These are phyloP conservation scores for Coniochaeta sp. DNA, from an alignment of 2,329 filamentous ascomycete genomes.

Conservation along the genomic window DNA sequence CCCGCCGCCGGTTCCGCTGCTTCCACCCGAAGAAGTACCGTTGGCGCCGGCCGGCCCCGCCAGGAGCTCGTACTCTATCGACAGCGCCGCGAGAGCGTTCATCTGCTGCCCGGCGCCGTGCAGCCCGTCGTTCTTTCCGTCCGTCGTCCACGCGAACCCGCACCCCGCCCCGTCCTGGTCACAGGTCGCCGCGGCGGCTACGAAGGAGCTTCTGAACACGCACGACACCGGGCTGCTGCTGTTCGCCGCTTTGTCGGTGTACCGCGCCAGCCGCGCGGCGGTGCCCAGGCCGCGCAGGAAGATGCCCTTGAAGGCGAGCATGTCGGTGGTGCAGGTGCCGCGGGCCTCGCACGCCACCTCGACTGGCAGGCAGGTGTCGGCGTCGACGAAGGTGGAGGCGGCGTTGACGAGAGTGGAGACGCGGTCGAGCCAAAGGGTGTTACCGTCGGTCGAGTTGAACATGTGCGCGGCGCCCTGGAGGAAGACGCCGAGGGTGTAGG, in stretches of 20 bases:
- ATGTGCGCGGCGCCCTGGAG: conserved; percentile 49
- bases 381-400: conserved; percentile 39
- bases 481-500: conserved; percentile 46
- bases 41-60: conserved; percentile 17
- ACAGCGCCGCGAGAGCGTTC: conserved; percentile 43
- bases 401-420: conserved; percentile 37
- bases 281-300: conserved; percentile 44
- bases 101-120: conserved; percentile 49
- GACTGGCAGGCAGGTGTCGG: conserved; percentile 32
- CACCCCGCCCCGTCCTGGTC: conserved; percentile 34
- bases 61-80: conserved; percentile 26
- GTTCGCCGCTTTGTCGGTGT: conserved; percentile 31
- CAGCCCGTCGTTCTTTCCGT: conserved; percentile 37
- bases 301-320: conserved; percentile 51
- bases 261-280: conserved; percentile 42
- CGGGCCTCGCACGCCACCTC: conserved; percentile 47
- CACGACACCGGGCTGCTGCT: too few relatives aligned
- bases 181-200: conserved; percentile 42
- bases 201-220: conserved; percentile 37
- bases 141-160: conserved; percentile 44
- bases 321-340: conserved; percentile 47
- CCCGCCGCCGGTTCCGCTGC: background rate
- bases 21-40: conserved; percentile 17
- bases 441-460: conserved; percentile 36
- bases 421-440: conserved; percentile 33